Evolutionary conservation across 768 basidiomycete genomes (phyloP), one percentile per base, ranked within the genome.

Genomic region (Lanmaoa rubissima): DNA sequence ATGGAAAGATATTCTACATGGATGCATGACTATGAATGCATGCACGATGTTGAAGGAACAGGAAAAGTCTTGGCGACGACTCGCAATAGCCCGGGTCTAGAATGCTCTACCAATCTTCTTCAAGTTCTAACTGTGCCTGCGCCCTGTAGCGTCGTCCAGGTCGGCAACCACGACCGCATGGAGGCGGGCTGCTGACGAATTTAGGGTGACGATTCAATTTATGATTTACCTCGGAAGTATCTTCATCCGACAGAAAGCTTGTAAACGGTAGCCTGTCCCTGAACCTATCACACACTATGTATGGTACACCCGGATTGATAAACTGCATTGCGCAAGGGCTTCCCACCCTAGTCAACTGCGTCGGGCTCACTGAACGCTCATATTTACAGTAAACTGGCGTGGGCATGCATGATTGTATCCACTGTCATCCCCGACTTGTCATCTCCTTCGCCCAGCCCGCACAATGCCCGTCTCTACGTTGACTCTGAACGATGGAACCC

Each of bases 401-500:
- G 34, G 24, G 24, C 19, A 21, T 14, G n/a, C 21, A 16, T 31
- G 13, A 41, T 13, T 8, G 28, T 4, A 36, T 35, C 44, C 21
- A 8, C 39, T 12, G 17, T 21, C 26, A 11, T 41, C 6, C 32
- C 24, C 38, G 11, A 26, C 48, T 47, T 54, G 50, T 51, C 34
- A 38, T 59, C 49, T 61, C 64, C 31, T 39, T 51, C 46, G 17
- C 45, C 32, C 55, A 8, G 34, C 24, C 43, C 57, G 38, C 53
- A 61, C 48, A 46, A 73, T 74, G 61, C 19, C 64, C 31, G 63
- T 70, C 40, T 65, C 64, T 24, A 68, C 66, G 4, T 65, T 82
- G 48, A 62, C 71, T 49, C 78, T 88, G 63, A 85, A 86, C 65
- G 82, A 86, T 62, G 83, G 83, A 19, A 72, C 68, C n/a, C 61